phyloP scores from a whole-genome alignment of 202 grass and related monocot genomes.

The Carex arenaria region DNA sequence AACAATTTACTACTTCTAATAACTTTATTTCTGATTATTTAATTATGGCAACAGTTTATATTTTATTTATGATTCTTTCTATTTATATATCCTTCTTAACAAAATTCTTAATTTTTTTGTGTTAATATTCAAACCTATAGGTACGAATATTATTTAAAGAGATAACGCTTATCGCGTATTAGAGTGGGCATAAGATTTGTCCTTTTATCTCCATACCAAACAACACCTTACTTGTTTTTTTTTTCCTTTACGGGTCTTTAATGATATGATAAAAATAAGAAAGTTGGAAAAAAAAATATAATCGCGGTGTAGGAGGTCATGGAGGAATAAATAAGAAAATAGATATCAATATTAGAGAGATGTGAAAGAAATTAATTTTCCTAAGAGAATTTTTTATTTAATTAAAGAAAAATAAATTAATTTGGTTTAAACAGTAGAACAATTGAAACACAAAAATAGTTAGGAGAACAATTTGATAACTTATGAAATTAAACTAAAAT shows the following conservation, averaged over 20 bases:
- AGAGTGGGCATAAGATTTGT: background rate
- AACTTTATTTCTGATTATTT: background rate
- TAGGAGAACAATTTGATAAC: background rate
- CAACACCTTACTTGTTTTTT: no score
- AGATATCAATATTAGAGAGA: background rate
- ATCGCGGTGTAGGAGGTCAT: background rate
- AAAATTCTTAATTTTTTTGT: no score
- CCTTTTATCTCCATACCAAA: background rate
- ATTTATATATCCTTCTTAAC: background rate
- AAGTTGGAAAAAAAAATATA: background rate
- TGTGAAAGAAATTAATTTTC: background rate
- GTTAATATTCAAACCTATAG: background rate
- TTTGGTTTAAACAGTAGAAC: background rate
- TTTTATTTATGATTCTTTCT: background rate
- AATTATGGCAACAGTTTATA: background rate
- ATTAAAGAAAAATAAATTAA: background rate
- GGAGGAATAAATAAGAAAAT: background rate
- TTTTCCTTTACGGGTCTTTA: background rate
- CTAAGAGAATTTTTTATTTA: background rate
- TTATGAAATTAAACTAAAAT: background rate
- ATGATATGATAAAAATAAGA: background rate
- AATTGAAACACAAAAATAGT: background rate
- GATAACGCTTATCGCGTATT: background rate
- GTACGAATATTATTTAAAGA: background rate
- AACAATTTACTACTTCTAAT: no score